Evolutionary conservation across 352 stramenopile species (phyloP), one percentile per base, ranked within the genome.

Genomic region (Globisporangium camurandrum): DNA sequence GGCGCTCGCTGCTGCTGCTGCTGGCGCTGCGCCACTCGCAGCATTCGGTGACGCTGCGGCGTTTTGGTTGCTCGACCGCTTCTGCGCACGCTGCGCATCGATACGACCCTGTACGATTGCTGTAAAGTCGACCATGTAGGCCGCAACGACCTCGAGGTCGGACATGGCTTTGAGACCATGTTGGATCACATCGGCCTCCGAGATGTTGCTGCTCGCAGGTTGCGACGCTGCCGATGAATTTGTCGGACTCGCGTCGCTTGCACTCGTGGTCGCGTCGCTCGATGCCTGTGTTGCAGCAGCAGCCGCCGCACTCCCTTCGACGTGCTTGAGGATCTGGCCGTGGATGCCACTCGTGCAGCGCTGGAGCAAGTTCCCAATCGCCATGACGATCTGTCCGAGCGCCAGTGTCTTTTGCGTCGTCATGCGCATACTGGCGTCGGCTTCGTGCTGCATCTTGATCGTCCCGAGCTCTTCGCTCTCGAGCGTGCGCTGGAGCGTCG

Each of bases 121-220:
- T 0, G 76, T 88, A 49, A 97, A 97, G 62, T 98, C 91, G 22
- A 81, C 71, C 83, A 98, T 96, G 61, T 97, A 98, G 11, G 86
- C 80, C 1, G 84, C 88, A 22, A 97, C 92, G 12, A 97, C 84
- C 44, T 98, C 90, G 10, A 98, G 69, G 46, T 96, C 78, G 7
- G 76, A 62, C 62, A 95, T 86, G 38, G 91, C 82, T n/a, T 87
- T 83, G 31, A 82, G 64, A 8, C 85, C 86, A 39, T 95, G 86
- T 42, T 88, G 73, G 36, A 95, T 74, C 19, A 97, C 72, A 26
- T 96, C 86, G 1, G 70, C 62, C 22, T 96, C 83, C 1, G 73
- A 86, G 39, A 86, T 80, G 31, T 63, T 87, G 22, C 56, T 75
- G 10, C 59, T 59, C 1, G 41, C 57, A 39, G 63, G 57, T 0